phyloP scores from a whole-genome alignment of 257 asterid species.

The Ophiorrhiza pumila region DNA sequence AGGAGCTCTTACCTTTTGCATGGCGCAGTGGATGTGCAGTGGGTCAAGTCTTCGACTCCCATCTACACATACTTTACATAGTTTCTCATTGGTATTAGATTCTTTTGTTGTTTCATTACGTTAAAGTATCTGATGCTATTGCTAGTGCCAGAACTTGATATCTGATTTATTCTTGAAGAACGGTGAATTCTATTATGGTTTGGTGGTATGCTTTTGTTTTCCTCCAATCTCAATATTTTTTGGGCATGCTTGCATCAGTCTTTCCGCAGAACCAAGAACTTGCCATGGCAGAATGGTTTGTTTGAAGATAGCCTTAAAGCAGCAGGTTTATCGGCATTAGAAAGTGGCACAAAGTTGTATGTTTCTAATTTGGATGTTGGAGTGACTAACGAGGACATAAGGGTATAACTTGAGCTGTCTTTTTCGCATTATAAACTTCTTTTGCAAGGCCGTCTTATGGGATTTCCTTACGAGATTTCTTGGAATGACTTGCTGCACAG shows the following conservation, averaged over 20 bases:
- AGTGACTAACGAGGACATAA: conserved; percentile 83
- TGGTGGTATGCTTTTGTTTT: conserved; percentile 58
- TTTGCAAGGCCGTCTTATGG: conserved; percentile 31
- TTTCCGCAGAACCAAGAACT: conserved; percentile 68
- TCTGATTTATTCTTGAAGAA: conserved; percentile 57
- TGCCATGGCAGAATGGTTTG: conserved; percentile 85
- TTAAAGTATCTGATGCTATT: conserved; percentile 39
- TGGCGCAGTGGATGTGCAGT: conserved; percentile 58
- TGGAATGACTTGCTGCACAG: conserved; percentile 58
- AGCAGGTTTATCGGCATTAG: conserved; percentile 73
- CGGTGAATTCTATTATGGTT: conserved; percentile 38
- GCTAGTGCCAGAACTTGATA: conserved; percentile 45
- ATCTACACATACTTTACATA: conserved; percentile 39
- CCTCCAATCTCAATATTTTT: conserved; percentile 50
- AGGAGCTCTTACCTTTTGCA: conserved; percentile 62
- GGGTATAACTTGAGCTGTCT: conserved; percentile 57
- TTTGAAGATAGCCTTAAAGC: conserved; percentile 86
- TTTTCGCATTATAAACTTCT: conserved; percentile 28
- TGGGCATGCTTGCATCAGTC: conserved; percentile 86
- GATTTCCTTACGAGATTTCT: conserved; percentile 36
- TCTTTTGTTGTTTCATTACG: conserved; percentile 47
- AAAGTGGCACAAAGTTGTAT: conserved; percentile 55
- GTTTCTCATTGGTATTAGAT: conserved; percentile 47
- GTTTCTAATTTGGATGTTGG: conserved; percentile 76
- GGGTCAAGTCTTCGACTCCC: conserved; percentile 41